Conservation (phyloP, 495 filamentous ascomycete species). For the Penicillium ucsense region DNA sequence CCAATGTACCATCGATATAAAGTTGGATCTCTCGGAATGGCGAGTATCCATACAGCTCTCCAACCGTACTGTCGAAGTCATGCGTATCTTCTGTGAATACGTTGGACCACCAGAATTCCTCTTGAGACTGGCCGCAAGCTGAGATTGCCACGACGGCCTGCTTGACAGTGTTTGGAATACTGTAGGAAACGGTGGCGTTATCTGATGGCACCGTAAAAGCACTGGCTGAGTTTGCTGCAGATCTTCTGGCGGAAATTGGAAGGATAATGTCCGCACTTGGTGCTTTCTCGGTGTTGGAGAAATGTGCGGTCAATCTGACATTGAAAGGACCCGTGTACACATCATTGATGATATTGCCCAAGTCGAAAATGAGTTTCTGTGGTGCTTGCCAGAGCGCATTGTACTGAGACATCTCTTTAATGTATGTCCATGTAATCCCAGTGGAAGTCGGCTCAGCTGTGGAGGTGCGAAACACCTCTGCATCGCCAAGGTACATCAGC, state of each 20-base stretch:
- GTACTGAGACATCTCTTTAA: constrained; percentile 77
- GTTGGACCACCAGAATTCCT: constrained; percentile 91
- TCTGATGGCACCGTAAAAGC: constrained; percentile 60
- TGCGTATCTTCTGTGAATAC: constrained; percentile 53
- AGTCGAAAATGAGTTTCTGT: constrained; percentile 75
- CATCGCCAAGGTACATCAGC: constrained; percentile 70
- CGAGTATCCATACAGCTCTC: constrained; percentile 56
- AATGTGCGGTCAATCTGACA: constrained; percentile 70
- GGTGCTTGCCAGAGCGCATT: constrained; percentile 53
- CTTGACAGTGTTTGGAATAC: constrained; percentile 51
- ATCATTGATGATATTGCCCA: constrained; percentile 66
- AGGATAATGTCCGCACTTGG: constrained; percentile 58
- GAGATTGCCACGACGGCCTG: constrained; percentile 68
- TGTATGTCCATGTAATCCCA: constrained; percentile 67
- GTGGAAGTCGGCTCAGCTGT: constrained; percentile 69
- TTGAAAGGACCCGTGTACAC: constrained; percentile 75
- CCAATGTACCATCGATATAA: constrained; percentile 63
- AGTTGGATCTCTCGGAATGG: constrained; percentile 80
- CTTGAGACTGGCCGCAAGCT: constrained; percentile 65
- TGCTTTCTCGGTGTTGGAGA: constrained; percentile 37
- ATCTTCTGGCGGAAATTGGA: constrained; percentile 59
- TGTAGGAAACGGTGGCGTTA: constrained; percentile 45
- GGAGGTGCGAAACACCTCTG: constrained; percentile 76
- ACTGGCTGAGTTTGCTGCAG: constrained; percentile 45
- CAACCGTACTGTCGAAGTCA: constrained; percentile 49